Base-by-base conservation (phyloP, 805 yeast species). In the Kuraishia borneana region DNA sequence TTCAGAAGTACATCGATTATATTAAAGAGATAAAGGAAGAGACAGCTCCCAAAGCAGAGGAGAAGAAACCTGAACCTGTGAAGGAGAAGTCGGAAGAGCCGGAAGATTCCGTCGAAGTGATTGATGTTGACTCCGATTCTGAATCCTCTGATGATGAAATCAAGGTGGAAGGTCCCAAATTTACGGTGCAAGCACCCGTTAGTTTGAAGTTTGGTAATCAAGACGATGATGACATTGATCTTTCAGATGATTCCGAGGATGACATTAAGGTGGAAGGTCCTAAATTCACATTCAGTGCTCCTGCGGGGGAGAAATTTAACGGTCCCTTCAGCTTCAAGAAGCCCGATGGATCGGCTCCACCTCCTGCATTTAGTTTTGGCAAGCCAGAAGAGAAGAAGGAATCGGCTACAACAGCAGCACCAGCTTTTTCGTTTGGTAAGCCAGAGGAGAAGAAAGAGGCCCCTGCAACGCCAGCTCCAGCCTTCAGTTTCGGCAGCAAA, bases 211-310 rank as follows among this genome's bases (percentile, higher is more conserved):
- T 73, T 37, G 63, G 61, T 13, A 38, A 46, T 18, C 56, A 44
- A 17, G 57, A 60, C 4, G 51, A 53, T 19, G 50, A 49, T 14
- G 28, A 25, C 13, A 39, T 46, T 6, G 51, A 39, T 12, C 45
- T 34, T 7, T 55, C 66, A 4, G 73, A 68, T 34, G 77, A 71
- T 30, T 63, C 72, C 1, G 83, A 75, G 22, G 74, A 75, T 16
- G 82, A 75, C 25, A 54, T 76, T 18, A 78, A 76, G 48, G 68
- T 80, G 20, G 72, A 82, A 52, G 94, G 94, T 1, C 94, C 94
- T 16, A 55, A 63, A 10, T 83, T 83, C 50, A 66, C 64, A 6
- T 41, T 71, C 21, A 51, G 49, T 12, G 46, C 60, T 20, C 62
- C 67, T 20, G 67, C 70, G 33, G 53, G 48, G 30, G 32, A 35